Percentiles rank a stretch among this genome's conserved stretches.
Conservation (phyloP, 2,329 filamentous ascomycete species). For the Sclerotiophoma versabilis region DNA sequence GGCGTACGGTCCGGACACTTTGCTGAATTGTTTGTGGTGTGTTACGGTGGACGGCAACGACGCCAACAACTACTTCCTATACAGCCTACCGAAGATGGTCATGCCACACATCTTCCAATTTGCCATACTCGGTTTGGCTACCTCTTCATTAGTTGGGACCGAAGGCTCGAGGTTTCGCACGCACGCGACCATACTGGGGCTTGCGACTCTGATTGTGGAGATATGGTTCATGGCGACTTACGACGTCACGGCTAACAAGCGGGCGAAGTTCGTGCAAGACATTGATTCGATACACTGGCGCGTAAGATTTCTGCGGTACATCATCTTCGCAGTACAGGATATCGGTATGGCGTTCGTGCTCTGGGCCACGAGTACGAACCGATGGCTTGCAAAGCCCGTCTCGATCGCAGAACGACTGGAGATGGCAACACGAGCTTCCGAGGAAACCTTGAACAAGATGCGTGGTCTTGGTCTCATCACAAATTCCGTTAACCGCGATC, state of each 20-base stretch:
- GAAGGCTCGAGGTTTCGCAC: conserved; percentile 73
- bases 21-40: conserved; percentile 85
- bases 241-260: conserved; percentile 69
- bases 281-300: conserved; percentile 77
- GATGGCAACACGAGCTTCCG: conserved; percentile 62
- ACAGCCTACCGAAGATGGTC: conserved; percentile 76
- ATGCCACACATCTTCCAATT: conserved; percentile 84
- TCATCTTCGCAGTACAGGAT: conserved; percentile 72
- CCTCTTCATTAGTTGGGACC: conserved; percentile 71
- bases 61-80: conserved; percentile 75
- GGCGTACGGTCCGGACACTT: conserved; percentile 76
- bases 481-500: conserved; percentile 80
- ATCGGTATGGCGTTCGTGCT: conserved; percentile 68
- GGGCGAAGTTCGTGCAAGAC: conserved; percentile 65
- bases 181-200: conserved; percentile 69
- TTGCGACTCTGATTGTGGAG: conserved; percentile 68
- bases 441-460: conserved; percentile 69
- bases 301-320: conserved; percentile 66
- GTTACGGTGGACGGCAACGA: conserved; percentile 64
- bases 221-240: conserved; percentile 70
- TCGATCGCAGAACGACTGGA: conserved; percentile 72
- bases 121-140: conserved; percentile 72
- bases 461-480: conserved; percentile 76
- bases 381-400: conserved; percentile 72
- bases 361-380: conserved; percentile 80